Percentiles rank a stretch among this genome's conserved stretches.
Conservation (phyloP, 2,329 filamentous ascomycete species). For the Laburnicola sp. region DNA sequence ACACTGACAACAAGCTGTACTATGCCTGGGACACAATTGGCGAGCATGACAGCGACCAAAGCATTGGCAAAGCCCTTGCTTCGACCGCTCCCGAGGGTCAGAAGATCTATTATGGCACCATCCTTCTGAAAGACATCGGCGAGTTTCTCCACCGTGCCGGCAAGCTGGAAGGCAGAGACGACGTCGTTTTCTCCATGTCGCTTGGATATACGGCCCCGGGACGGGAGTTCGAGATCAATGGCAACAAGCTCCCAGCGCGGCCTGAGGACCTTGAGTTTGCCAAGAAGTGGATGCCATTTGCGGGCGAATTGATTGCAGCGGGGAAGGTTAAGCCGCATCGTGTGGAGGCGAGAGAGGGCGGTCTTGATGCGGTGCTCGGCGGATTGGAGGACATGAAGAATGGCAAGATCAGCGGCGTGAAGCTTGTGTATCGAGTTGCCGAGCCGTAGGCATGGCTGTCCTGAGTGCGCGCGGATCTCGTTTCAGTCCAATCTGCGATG, state of each 20-base stretch:
- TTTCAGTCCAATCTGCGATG: too few species aligned
- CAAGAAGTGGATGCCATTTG: conserved; percentile 13
- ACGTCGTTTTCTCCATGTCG: conserved; percentile 8
- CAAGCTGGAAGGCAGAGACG: background rate
- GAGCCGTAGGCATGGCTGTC: conserved; percentile 1
- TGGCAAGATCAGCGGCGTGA: conserved; percentile 26
- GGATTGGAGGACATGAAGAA: conserved; percentile 23
- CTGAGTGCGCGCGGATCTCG: too few species aligned
- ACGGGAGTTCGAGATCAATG: conserved; percentile 3
- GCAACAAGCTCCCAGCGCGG: conserved; percentile 11
- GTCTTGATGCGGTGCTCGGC: conserved; percentile 18
- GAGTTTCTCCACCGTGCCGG: background rate
- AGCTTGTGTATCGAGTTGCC: conserved; percentile 25
- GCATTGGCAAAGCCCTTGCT: conserved; percentile 7
- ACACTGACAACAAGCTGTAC: conserved; percentile 48
- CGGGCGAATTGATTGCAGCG: conserved; percentile 17
- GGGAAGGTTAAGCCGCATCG: conserved; percentile 24
- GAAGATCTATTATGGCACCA: conserved; percentile 12
- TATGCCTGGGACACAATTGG: conserved; percentile 53
- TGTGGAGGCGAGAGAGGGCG: conserved; percentile 19
- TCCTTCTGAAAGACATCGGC: background rate
- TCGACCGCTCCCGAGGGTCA: conserved; percentile 12
- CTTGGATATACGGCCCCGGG: conserved; percentile 14
- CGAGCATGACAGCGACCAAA: conserved; percentile 3
- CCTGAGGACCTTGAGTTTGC: conserved; percentile 21